A percentile compares a stretch with the other conserved stretches of the same genome.
phyloP scores from a whole-genome alignment of 371 early-diverging fungal genomes.

The Mortierella sp. region DNA sequence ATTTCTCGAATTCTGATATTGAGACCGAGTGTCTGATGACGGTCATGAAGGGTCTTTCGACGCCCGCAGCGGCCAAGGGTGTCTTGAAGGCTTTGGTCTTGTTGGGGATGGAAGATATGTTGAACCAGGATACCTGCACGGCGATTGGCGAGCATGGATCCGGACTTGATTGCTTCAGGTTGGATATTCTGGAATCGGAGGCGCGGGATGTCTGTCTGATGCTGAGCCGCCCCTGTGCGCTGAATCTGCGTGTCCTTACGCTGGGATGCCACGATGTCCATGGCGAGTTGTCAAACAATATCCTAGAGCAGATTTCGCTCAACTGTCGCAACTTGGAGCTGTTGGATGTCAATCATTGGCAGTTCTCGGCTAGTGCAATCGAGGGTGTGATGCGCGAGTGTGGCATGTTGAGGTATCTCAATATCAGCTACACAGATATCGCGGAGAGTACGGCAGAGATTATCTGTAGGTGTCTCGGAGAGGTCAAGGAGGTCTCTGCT shows the following conservation, averaged over 20 bases:
- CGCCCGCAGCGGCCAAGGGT: constrained; percentile 42
- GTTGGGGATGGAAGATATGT: constrained; percentile 53
- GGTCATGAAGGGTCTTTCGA: constrained; percentile 43
- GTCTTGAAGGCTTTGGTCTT: constrained; percentile 48
- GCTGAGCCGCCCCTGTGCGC: constrained; percentile 36
- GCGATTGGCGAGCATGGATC: constrained; percentile 50
- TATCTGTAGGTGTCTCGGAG: constrained; percentile 48
- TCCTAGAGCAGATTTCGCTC: constrained; percentile 48
- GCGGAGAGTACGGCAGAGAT: constrained; percentile 35
- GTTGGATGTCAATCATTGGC: constrained; percentile 56
- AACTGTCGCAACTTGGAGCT: constrained; percentile 51
- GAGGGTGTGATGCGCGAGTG: constrained; percentile 47
- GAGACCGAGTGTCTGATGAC: constrained; percentile 40
- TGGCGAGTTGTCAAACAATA: constrained; percentile 46
- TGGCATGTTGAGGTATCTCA: constrained; percentile 49
- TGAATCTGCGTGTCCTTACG: constrained; percentile 47
- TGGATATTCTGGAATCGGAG: constrained; percentile 56
- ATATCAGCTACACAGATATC: constrained; percentile 49
- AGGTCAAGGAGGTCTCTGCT: constrained; percentile 13
- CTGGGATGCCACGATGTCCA: constrained; percentile 55
- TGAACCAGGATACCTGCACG: constrained; percentile 48
- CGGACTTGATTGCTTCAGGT: constrained; percentile 51
- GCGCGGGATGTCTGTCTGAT: constrained; percentile 47
- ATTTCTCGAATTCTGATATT: constrained; percentile 55
- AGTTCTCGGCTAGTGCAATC: constrained; percentile 45